These are phyloP conservation scores for Thalassiosira allenii DNA, from an alignment of 352 stramenopile species.

Conservation along the genomic window DNA sequence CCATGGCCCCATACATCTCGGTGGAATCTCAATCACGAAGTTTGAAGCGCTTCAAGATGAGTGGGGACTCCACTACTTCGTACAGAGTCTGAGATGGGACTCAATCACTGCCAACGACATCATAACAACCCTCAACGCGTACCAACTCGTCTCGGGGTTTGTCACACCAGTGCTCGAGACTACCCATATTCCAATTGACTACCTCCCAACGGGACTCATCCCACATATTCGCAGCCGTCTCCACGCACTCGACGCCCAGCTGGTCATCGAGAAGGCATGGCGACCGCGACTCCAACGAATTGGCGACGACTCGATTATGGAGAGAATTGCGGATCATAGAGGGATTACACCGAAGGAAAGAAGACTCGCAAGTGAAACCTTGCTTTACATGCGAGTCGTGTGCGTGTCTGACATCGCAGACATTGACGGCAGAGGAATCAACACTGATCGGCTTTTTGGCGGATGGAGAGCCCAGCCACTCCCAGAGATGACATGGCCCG, in stretches of 20 bases:
- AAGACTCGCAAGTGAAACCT: not conserved
- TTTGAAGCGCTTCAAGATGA: not conserved
- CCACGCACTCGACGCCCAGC: not conserved
- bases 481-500: not conserved
- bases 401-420: not conserved
- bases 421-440: not conserved
- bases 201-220: constrained; percentile 6
- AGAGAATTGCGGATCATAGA: not conserved
- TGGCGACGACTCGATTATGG: constrained; percentile 27
- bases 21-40: constrained; percentile 14
- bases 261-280: constrained; percentile 30
- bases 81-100: constrained; percentile 9
- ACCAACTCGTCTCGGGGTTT: constrained; percentile 10
- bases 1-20: constrained; percentile 17
- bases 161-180: not conserved
- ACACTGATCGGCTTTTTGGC: not conserved
- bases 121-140: not conserved
- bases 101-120: constrained; percentile 20
- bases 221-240: not conserved
- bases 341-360: not conserved
- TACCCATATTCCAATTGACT: not conserved
- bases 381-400: not conserved
- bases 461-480: not conserved
- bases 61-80: constrained; percentile 1
- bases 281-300: constrained; percentile 15